A percentile compares a stretch with the other conserved stretches of the same genome.
Evolutionary conservation across 371 early-diverging fungal genomes (phyloP).

Genomic region (Nematocida sp.): DNA sequence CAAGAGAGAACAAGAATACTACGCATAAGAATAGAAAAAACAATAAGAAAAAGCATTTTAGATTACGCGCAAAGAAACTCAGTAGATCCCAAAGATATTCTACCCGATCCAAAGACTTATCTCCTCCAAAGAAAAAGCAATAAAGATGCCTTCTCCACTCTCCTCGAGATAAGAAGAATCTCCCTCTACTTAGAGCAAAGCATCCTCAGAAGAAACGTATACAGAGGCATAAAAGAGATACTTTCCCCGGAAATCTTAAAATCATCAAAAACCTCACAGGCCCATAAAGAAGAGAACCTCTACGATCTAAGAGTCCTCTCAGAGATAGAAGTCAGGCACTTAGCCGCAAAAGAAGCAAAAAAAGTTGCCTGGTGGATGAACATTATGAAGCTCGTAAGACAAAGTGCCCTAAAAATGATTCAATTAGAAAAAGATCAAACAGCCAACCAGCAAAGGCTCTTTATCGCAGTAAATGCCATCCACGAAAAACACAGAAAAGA

Average conservation of each 20-base stretch:
- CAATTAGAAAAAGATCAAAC: constrained; percentile 41
- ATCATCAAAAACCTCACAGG: constrained; percentile 5
- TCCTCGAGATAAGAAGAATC: constrained; percentile 42
- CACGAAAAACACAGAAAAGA: constrained; percentile 53
- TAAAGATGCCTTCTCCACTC: constrained; percentile 15
- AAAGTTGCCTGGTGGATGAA: constrained; percentile 44
- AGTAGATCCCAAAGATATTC: constrained; percentile 3
- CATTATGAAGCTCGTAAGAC: constrained; percentile 24
- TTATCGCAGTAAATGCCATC: constrained; percentile 47
- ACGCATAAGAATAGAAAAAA: constrained; percentile 9
- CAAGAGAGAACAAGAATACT: constrained; percentile 22
- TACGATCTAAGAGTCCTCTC: constrained; percentile 38
- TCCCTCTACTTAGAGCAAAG: constrained; percentile 25
- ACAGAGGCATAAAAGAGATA: constrained; percentile 44
- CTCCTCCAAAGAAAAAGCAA: background rate
- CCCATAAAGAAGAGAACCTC: constrained; percentile 41
- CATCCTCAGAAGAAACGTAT: constrained; percentile 39
- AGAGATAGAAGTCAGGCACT: constrained; percentile 41
- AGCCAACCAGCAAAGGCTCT: constrained; percentile 48
- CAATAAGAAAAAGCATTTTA: constrained; percentile 1
- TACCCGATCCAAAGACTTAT: constrained; percentile 18
- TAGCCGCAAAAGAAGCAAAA: constrained; percentile 46
- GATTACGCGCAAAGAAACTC: constrained; percentile 20
- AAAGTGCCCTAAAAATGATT: constrained; percentile 16
- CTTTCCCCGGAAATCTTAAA: constrained; percentile 34